Base-by-base conservation (phyloP, 2,329 filamentous ascomycete species). In the Calonectria pseudoturangicola region DNA sequence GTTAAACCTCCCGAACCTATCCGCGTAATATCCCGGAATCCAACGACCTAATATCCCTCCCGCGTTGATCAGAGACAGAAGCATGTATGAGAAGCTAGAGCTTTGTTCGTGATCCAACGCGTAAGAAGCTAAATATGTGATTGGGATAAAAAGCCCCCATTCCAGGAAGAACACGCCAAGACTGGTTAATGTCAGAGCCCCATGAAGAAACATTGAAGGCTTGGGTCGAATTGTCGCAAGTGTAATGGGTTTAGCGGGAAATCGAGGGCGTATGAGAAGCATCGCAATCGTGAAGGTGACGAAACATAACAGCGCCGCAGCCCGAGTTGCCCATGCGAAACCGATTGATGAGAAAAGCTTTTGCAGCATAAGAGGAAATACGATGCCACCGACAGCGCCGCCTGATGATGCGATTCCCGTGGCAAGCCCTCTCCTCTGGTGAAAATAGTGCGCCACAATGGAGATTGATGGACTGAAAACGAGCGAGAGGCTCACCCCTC, bases 1-100 rank as follows among this genome's bases (percentile, higher is more conserved):
- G 79, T 97, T 97, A 85, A 93, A 96, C 0, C 93, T 89, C 0
- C 95, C 95, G 13, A 95, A 84, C 65, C 87, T 88, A 81, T 97
- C 95, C 0, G 93, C 93, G 71, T 92, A 88, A 79, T 92, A 92
- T 0, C 95, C 95, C 0, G 94, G 93, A 1, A 94, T 84, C 82
- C 90, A 92, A 45, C 95, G 90, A 2, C 95, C 95, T n/a, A 96
- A 85, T 62, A 93, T 91, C 0, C 91, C 94, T 15, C 92, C 93
- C 0, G 90, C 93, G 81, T 96, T 97, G 79, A 97, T 87, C 72
- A 96, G 91, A 4, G 94, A 92, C 48, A 96, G 85, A 69, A 95
- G 87, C 80, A 94, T 91, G 81, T 93, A 95, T 4, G 92, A 89
- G 79, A 96, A 92, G 0, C 86, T 83, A 2, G 85, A 81, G 45